Percentiles rank a stretch among this genome's conserved stretches.
Conservation (phyloP, 495 filamentous ascomycete species). For the Lophiotrema nucula region DNA sequence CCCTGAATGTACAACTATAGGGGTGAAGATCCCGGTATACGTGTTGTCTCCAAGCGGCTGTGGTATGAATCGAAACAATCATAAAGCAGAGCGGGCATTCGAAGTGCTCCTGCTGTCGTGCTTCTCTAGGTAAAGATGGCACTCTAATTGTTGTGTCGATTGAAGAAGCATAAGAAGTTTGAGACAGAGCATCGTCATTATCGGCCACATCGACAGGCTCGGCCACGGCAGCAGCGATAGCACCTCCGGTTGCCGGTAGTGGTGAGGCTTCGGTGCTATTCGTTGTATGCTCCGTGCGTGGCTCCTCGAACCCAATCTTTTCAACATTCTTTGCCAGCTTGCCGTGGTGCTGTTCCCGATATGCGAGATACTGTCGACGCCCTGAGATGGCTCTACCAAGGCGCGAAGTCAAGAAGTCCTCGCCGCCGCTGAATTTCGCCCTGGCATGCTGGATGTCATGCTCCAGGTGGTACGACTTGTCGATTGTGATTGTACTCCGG, state of each 20-base stretch:
- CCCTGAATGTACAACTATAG: slow-evolving; percentile 23
- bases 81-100: slow-evolving; percentile 33
- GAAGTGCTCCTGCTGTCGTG: slow-evolving; percentile 19
- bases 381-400: slow-evolving; percentile 47
- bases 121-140: slow-evolving; percentile 24
- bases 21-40: slow-evolving; percentile 32
- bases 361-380: slow-evolving; percentile 46
- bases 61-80: slow-evolving; percentile 28
- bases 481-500: slow-evolving; percentile 29
- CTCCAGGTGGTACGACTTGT: slow-evolving; percentile 30
- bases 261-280: slow-evolving; percentile 23
- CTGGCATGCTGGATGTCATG: slow-evolving; percentile 34
- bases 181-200: slow-evolving; percentile 14
- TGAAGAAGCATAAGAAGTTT: slow-evolving; percentile 22
- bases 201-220: not conserved
- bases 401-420: slow-evolving; percentile 32
- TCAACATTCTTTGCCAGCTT: slow-evolving; percentile 38
- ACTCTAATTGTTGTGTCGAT: slow-evolving; percentile 14
- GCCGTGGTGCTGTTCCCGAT: slow-evolving; percentile 43
- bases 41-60: slow-evolving; percentile 15
- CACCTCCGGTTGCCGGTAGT: not conserved
- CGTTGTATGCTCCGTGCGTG: slow-evolving; percentile 13
- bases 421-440: slow-evolving; percentile 6
- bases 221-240: not conserved
- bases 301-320: slow-evolving; percentile 13